Conservation (phyloP, 1,139 yeast species). For the Yamadazyma friedrichii region DNA sequence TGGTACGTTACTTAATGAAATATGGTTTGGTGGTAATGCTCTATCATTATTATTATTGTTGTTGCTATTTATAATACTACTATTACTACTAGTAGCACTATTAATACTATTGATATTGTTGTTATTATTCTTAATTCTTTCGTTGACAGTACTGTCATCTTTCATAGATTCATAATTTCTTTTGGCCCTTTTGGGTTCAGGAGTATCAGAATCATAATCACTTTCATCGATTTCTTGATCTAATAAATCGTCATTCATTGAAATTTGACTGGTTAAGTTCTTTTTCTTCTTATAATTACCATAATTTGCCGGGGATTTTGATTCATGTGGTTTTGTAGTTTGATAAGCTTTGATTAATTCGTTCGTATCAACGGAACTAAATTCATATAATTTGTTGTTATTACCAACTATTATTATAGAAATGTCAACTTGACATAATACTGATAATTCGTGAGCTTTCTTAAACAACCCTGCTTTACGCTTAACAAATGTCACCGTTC, state of each 20-base stretch:
- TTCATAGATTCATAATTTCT: slow-evolving; percentile 7
- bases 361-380: slow-evolving; percentile 66
- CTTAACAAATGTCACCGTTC: slow-evolving; percentile 88
- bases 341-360: slow-evolving; percentile 60
- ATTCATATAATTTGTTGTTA: slow-evolving; percentile 79
- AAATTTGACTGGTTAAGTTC: slow-evolving; percentile 14
- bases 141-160: not conserved
- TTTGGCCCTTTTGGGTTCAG: slow-evolving; percentile 16
- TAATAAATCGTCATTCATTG: slow-evolving; percentile 12
- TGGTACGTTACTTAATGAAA: slow-evolving; percentile 29
- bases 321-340: slow-evolving; percentile 45
- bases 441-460: slow-evolving; percentile 93
- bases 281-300: slow-evolving; percentile 43
- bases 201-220: slow-evolving; percentile 17
- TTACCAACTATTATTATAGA: slow-evolving; percentile 89
- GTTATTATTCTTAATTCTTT: not conserved
- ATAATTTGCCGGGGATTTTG: slow-evolving; percentile 60
- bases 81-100: not conserved
- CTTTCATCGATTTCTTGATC: slow-evolving; percentile 12
- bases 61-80: not conserved
- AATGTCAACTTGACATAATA: slow-evolving; percentile 87
- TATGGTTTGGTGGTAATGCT: slow-evolving; percentile 26
- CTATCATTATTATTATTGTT: slow-evolving; percentile 1
- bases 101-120: not conserved
- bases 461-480: slow-evolving; percentile 94